Base-by-base conservation (phyloP, 164 flowering plant genomes). In the Aristolochia contorta region DNA sequence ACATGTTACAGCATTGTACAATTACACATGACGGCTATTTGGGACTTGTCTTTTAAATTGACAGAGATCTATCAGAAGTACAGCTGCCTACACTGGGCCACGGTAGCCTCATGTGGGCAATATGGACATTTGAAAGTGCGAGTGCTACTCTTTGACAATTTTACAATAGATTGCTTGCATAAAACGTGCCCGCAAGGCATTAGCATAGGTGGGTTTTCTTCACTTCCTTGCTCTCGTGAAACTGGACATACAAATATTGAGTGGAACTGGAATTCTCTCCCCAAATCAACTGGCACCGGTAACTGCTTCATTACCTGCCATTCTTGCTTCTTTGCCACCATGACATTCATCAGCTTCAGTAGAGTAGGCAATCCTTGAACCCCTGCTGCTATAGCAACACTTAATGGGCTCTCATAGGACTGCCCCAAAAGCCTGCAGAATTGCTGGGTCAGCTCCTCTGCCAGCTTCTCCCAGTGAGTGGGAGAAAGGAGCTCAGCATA, bases 141-240 rank as follows among this genome's bases (percentile, higher is more conserved):
- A 0, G 84, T 73, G 76, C 74, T 71, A 66, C 74, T 82, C 67
- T 84, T 85, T 1, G 96, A 87, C 71, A 91, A 71, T 72, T 82
- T 91, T 68, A 66, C 58, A 23, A 92, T 87, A 1, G 96, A 87
- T 56, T 82, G 86, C 79, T 77, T 82, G 78, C 93, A 87, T 9
- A 92, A 82, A 12, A 83, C 91, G 52, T 89, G 98, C n/a, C 93
- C 93, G 59, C 98, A 92, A 0, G 84, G 67, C 87, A 89, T 78
- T 75, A 89, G 60, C 96, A 89, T 82, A 1, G 98, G 92, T 0
- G 93, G 95, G 58, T 89, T 91, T 32, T 84, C 95, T 12, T 86
- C 92, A 9, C 78, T 81, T 3, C 78, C 80, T 63, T 82, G 91
- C 51, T 91, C 98, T 60, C 79, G 76, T 6, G 86, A 84, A 48